These are phyloP conservation scores for Babesia divergens DNA, from an alignment of 169 alveolate species.

Conservation along the genomic window DNA sequence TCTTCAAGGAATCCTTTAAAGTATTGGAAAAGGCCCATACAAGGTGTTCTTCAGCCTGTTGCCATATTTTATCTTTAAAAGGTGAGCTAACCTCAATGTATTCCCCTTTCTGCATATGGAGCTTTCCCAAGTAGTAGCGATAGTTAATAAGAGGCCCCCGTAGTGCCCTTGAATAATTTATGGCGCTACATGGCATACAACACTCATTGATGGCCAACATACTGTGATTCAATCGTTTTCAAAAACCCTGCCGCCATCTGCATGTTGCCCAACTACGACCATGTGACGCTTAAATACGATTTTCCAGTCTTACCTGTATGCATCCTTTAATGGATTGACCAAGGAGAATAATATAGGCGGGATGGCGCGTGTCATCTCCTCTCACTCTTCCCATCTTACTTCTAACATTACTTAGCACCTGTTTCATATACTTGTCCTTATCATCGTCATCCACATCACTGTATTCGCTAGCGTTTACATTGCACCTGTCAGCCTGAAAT, in stretches of 20 bases:
- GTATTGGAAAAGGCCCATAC: conserved; percentile 76
- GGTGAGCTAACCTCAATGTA: conserved; percentile 54
- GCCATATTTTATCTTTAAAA: neutral
- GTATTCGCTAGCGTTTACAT: conserved; percentile 50
- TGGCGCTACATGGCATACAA: conserved; percentile 43
- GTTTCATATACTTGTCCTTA: conserved; percentile 72
- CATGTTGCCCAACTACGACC: conserved; percentile 79
- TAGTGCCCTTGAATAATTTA: conserved; percentile 69
- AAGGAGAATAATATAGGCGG: conserved; percentile 78
- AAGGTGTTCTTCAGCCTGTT: conserved; percentile 69
- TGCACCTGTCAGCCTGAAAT: conserved; percentile 43
- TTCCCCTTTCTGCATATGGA: conserved; percentile 83
- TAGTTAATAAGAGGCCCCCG: conserved; percentile 81
- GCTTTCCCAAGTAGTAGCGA: conserved; percentile 76
- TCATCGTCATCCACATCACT: conserved; percentile 75
- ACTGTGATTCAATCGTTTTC: conserved; percentile 80
- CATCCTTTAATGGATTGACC: conserved; percentile 82
- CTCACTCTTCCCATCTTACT: conserved; percentile 81
- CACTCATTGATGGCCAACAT: neutral
- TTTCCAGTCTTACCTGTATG: conserved; percentile 67
- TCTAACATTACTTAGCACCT: conserved; percentile 75
- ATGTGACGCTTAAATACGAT: neutral
- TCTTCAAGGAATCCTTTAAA: conserved; percentile 57
- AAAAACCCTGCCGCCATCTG: conserved; percentile 86
- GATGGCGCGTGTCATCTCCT: conserved; percentile 82